These are phyloP conservation scores for Gillenia trifoliata DNA, from an alignment of 306 rosid species.

Conservation along the genomic window DNA sequence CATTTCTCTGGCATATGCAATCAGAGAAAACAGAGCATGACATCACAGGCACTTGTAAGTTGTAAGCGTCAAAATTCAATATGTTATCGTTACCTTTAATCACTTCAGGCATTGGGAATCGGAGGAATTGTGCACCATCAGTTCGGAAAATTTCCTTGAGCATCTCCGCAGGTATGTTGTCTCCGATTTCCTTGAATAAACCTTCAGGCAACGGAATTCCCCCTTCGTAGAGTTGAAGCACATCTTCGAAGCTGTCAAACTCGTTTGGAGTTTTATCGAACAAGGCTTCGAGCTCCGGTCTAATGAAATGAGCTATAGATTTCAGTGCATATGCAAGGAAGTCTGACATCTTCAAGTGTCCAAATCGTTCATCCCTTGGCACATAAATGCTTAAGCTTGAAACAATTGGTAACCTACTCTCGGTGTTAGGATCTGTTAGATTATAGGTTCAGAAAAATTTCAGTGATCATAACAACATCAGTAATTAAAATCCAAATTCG, in stretches of 20 bases:
- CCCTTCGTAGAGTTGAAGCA: background rate
- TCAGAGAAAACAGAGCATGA: too few species aligned
- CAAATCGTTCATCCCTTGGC: background rate
- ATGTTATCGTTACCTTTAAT: background rate
- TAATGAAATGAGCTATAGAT: background rate
- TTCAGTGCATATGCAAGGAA: background rate
- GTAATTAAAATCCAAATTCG: background rate
- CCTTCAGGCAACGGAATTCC: background rate
- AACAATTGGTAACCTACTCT: background rate
- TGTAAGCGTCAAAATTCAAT: background rate
- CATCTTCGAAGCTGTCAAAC: background rate
- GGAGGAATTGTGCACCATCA: background rate
- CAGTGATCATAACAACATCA: too few species aligned
- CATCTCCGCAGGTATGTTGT: background rate
- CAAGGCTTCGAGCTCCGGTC: background rate
- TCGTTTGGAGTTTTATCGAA: background rate
- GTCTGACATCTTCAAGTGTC: background rate
- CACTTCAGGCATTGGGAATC: background rate
- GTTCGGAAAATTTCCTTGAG: background rate
- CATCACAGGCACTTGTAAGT: background rate
- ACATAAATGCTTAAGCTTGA: background rate
- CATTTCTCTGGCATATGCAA: background rate
- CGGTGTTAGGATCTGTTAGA: background rate
- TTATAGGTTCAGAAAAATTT: background rate
- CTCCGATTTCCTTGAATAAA: background rate